Evolutionary conservation across 208 protist genomes (phyloP).

Genomic region (Crithidia mellificae): DNA sequence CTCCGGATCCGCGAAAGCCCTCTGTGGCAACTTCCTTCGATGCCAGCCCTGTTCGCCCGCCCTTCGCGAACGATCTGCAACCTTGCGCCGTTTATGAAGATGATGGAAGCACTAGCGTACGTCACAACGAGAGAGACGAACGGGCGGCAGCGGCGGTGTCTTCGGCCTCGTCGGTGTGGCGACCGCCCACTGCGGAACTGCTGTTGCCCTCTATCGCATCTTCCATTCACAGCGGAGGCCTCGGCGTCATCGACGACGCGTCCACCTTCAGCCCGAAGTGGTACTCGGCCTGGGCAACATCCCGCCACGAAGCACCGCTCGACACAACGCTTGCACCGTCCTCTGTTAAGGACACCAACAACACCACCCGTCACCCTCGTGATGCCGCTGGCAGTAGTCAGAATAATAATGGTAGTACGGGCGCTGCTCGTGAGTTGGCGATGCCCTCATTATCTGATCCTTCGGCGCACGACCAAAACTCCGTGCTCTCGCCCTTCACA

Average conservation of each 20-base stretch:
- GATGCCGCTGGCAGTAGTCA: too few relatives aligned
- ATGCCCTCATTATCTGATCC: not conserved
- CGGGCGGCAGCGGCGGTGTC: too few relatives aligned
- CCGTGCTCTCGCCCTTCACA: not conserved
- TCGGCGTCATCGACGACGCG: not conserved
- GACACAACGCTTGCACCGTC: not conserved
- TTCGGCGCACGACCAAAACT: not conserved
- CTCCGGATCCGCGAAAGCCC: slow-evolving; percentile 11
- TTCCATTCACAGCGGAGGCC: slow-evolving; percentile 7
- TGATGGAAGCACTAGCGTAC: too few relatives aligned
- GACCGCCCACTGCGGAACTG: not conserved
- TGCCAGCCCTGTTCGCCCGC: not conserved
- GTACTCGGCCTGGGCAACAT: slow-evolving; percentile 4
- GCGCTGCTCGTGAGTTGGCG: not conserved
- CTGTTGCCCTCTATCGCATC: slow-evolving; percentile 10
- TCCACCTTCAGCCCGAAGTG: not conserved
- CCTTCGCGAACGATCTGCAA: not conserved
- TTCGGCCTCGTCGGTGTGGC: not conserved
- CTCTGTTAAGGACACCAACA: not conserved
- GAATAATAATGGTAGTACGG: not conserved
- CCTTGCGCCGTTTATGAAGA: not conserved
- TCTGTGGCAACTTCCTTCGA: not conserved
- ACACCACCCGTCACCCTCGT: too few relatives aligned
- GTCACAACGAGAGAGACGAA: too few relatives aligned
- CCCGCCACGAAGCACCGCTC: not conserved